Evolutionary conservation across 2,329 filamentous ascomycete genomes (phyloP), one percentile per base, ranked within the genome.

Genomic region (Sporothrix pseudoabietina): DNA sequence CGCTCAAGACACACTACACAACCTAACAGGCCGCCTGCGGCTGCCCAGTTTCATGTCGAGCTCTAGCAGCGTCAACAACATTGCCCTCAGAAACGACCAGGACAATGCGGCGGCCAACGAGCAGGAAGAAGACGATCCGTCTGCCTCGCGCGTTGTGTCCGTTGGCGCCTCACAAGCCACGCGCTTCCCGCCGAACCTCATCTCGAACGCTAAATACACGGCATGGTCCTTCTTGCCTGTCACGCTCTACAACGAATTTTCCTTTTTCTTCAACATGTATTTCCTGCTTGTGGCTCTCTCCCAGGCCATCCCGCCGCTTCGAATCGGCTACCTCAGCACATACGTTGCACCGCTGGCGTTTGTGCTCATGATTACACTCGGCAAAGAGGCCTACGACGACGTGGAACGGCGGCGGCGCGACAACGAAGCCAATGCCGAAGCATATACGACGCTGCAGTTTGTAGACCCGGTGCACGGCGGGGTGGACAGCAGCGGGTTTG

Each of bases 201-300:
- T 99, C 68, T 98, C 95, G 49, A 98, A 99, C 80, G 95, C 96
- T 72, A 99, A 98, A 86, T 99, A 99, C 82, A 98, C 95, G 41
- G 90, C 94, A 0, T 91, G 94, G 85, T 97, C 92, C 71, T 99
- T 99, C 82, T 87, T 99, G 16, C 97, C 97, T 2, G 87, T 95
- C 71, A 99, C 96, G 0, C 85, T 99, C 30, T 99, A 98, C 83
- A 98, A 98, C 83, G 96, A 99, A 80, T 99, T 99, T 81, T 98
- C 95, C 74, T 99, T 98, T 85, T 99, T 99, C 84, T 97, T 99
- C 87, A 99, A 99, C 87, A 93, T 98, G 86, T 99, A 99, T 81
- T 99, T 99, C 81, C 86, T 99, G 72, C 89, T 98, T 35, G 96
- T 99, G 69, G 97, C 96, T 7, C 83, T 98, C 69, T 98, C 95